phyloP scores from a whole-genome alignment of 2,329 filamentous ascomycete genomes.

The Ophiostoma sp. region DNA sequence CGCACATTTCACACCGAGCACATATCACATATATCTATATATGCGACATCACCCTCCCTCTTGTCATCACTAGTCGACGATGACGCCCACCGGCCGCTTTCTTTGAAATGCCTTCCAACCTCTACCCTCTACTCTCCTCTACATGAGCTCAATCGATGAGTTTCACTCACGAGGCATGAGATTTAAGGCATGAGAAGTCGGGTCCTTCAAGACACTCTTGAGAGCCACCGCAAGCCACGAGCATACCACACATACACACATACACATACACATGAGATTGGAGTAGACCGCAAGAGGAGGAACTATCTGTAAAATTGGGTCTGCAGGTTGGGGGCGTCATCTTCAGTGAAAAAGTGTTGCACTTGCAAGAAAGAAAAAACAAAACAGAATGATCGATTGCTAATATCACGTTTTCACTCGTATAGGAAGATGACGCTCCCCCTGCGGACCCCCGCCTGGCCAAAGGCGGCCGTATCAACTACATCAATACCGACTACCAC shows the following conservation, averaged over 20 bases:
- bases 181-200: too few relatives aligned
- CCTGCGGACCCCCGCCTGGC: slow-evolving; percentile 77
- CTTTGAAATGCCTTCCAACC: not conserved
- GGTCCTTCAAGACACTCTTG: not conserved
- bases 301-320: slow-evolving; percentile 20
- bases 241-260: slow-evolving; percentile 20
- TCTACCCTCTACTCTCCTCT: not conserved
- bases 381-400: slow-evolving; percentile 33
- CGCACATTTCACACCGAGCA: not conserved
- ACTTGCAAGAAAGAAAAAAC: slow-evolving; percentile 20
- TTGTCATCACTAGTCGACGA: not conserved
- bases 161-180: too few relatives aligned
- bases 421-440: slow-evolving; percentile 72
- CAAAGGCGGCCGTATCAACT: slow-evolving; percentile 58
- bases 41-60: slow-evolving; percentile 9
- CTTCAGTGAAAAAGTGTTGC: slow-evolving; percentile 31
- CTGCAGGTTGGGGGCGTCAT: slow-evolving; percentile 55
- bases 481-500: slow-evolving; percentile 65
- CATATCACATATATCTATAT: not conserved
- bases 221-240: not conserved
- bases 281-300: slow-evolving; percentile 25
- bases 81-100: not conserved
- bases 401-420: slow-evolving; percentile 42
- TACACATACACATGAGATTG: slow-evolving; percentile 20
- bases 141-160: not conserved